These are phyloP conservation scores for Penicillium sp. DNA, from an alignment of 2,329 filamentous ascomycete species.

Conservation along the genomic window DNA sequence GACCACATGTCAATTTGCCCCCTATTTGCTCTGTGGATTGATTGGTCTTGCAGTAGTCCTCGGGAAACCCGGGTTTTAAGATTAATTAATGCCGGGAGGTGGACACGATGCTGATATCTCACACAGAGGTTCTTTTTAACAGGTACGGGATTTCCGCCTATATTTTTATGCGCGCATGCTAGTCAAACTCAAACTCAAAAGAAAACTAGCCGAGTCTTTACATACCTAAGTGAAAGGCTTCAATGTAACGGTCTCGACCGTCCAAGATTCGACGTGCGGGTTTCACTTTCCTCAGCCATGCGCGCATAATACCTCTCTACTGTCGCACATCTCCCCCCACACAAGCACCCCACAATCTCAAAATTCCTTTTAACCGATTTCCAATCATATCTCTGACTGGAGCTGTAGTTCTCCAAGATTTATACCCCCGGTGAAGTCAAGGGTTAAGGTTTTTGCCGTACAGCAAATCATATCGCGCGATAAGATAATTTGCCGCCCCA, in stretches of 20 bases:
- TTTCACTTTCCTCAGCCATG: not conserved
- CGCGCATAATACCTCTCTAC: not conserved
- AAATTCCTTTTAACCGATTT: not conserved
- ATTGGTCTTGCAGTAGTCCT: not conserved
- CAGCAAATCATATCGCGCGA: conserved; percentile 11
- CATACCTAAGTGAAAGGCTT: too few species aligned
- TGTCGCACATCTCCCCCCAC: not conserved
- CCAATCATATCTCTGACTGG: not conserved
- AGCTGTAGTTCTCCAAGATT: not conserved
- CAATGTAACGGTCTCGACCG: too few species aligned
- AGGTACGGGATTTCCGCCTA: too few species aligned
- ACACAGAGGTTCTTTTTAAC: too few species aligned
- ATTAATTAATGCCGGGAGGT: not conserved
- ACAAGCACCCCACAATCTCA: not conserved
- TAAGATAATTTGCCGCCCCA: conserved; percentile 10
- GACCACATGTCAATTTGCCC: not conserved
- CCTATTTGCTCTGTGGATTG: not conserved
- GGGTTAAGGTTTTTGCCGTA: conserved; percentile 15
- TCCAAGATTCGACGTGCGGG: too few species aligned
- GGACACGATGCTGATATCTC: not conserved
- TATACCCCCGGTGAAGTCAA: not conserved
- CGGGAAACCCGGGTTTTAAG: not conserved
- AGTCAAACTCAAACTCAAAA: too few species aligned
- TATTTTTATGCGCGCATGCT: too few species aligned
- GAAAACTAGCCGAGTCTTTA: too few species aligned